These are phyloP conservation scores for Senna siamea DNA, from an alignment of 306 rosid species.

Conservation along the genomic window DNA sequence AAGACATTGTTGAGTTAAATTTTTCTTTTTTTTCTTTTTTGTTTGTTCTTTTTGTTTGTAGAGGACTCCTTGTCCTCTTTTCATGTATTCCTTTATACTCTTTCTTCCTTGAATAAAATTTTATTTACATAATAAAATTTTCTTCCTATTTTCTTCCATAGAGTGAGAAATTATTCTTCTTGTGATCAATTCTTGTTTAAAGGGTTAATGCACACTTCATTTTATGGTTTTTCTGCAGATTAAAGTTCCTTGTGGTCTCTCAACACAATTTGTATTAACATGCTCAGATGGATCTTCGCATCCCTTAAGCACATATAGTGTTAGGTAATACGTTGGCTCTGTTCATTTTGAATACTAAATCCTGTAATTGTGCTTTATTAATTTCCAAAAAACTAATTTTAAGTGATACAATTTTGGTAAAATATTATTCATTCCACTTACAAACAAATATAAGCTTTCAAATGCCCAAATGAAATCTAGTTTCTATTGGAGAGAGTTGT, in stretches of 20 bases:
- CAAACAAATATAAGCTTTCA: slow-evolving; percentile 16
- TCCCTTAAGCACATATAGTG: slow-evolving; percentile 60
- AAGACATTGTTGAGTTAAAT: too few species aligned
- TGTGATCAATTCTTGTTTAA: slow-evolving; percentile 21
- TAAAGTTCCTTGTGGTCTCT: slow-evolving; percentile 84
- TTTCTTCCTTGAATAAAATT: too few species aligned
- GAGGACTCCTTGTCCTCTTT: too few species aligned
- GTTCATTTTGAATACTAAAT: slow-evolving; percentile 16
- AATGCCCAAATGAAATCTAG: neutral
- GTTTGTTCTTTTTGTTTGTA: too few species aligned
- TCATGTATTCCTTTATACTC: too few species aligned
- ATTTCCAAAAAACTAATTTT: neutral
- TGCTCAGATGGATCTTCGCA: slow-evolving; percentile 78
- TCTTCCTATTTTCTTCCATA: neutral
- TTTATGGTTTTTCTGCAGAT: slow-evolving; percentile 59
- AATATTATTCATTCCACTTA: neutral
- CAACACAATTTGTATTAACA: slow-evolving; percentile 82
- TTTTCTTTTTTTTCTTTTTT: too few species aligned
- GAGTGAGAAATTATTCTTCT: slow-evolving; percentile 21
- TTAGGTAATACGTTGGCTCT: slow-evolving; percentile 62
- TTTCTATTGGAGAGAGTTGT: neutral
- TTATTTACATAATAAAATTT: too few species aligned
- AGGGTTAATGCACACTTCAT: slow-evolving; percentile 17
- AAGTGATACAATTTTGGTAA: neutral
- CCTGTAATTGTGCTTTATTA: neutral